Base-by-base conservation (phyloP, 768 basidiomycete genomes). In the Pisolithus marmoratus region DNA sequence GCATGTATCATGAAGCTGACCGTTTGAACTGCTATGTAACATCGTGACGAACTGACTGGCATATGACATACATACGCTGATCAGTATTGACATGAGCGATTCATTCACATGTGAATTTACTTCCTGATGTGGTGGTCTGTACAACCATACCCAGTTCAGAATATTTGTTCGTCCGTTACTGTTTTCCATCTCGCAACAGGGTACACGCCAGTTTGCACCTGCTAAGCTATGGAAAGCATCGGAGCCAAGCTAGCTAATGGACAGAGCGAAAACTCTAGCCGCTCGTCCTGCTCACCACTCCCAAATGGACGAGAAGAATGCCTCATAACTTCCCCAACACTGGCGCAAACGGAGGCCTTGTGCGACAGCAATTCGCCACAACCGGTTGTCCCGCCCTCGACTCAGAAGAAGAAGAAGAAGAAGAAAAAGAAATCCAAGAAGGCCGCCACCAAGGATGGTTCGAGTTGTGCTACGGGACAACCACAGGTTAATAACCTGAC, bases 401-500 rank as follows among this genome's bases (percentile, higher is more conserved):
- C 56, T 20, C 73, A 73, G 60, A 82, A 82, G 66, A 87, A 87
- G 71, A 82, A 82, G 66, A 87, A 87, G 71, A 87, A 86, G 70
- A 85, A 84, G 69, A 83, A 82, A 62, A 79, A 81, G 65, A 83
- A 79, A 62, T 54, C 78, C 31, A 79, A 82, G 66, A 85, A 82
- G 64, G 65, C 73, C 4, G 70, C 81, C 49, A 66, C 65, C 23
- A 79, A 78, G 57, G 73, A 78, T 37, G 9, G 41, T 36, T 9
- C 51, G 8, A 60, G 63, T 29, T 63, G 65, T 45, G 55, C 68
- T 19, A 57, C 63, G 26, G 57, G 61, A 17, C 73, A 68, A 53
- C 50, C 65, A 31, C 60, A 64, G 48, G 64, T 61, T 20, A 60
- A 58, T 42, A 63, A 58, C 24, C 71, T 74, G 29, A 68, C 69